These are phyloP conservation scores for Barbatosphaeria neglecta DNA, from an alignment of 495 filamentous ascomycete genomes.

Conservation along the genomic window DNA sequence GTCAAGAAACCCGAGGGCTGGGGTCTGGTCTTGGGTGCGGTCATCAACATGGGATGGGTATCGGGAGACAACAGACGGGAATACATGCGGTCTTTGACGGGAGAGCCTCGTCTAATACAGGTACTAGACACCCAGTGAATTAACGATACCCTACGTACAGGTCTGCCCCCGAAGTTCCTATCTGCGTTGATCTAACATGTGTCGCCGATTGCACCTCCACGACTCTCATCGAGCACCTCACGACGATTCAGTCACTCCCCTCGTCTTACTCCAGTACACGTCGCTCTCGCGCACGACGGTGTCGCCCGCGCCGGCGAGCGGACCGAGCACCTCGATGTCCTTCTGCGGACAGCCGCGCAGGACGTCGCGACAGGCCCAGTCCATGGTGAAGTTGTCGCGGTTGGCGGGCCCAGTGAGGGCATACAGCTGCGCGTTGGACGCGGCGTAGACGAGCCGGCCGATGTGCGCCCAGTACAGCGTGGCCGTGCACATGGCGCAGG, in stretches of 20 bases:
- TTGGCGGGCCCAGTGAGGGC: constrained; percentile 35
- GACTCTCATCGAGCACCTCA: too few relatives aligned
- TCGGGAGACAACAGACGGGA: too few relatives aligned
- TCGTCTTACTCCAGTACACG: constrained; percentile 31
- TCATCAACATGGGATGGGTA: too few relatives aligned
- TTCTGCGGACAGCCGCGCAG: constrained; percentile 31
- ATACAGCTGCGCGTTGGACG: constrained; percentile 35
- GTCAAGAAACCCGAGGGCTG: too few relatives aligned
- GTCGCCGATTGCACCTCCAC: too few relatives aligned
- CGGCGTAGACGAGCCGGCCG: constrained; percentile 41
- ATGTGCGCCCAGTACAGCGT: constrained; percentile 41
- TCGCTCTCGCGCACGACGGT: constrained; percentile 33
- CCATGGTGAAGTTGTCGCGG: constrained; percentile 41
- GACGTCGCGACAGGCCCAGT: constrained; percentile 35
- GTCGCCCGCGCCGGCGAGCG: constrained; percentile 30
- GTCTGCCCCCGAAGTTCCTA: too few relatives aligned
- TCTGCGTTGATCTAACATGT: too few relatives aligned
- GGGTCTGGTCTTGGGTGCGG: too few relatives aligned
- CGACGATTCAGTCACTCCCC: constrained; percentile 1
- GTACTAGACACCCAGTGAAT: too few relatives aligned
- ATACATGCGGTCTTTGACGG: too few relatives aligned
- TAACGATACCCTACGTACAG: too few relatives aligned
- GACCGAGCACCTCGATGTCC: constrained; percentile 37
- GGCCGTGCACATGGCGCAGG: constrained; percentile 41
- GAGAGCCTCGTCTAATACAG: too few relatives aligned